Evolutionary conservation across 371 early-diverging fungal genomes (phyloP), one percentile per base, ranked within the genome.

Genomic region (Haplosporangium sp.): DNA sequence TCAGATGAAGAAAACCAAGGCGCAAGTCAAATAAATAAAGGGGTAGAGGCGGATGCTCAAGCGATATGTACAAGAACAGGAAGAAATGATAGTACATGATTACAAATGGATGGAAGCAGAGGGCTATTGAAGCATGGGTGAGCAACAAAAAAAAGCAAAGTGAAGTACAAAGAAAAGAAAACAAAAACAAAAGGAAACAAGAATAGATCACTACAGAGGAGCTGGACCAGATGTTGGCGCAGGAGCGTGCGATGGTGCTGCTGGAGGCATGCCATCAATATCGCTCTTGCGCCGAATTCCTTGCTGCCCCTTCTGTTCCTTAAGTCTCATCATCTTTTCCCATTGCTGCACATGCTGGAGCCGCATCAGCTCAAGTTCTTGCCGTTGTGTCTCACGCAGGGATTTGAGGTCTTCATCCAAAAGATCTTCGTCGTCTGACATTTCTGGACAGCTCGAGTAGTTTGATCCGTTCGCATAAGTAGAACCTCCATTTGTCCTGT

Each of bases 301-400:
- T 45, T 74, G 74, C 55, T 55, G 36, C 5, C 62, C 58, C 40
- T 65, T 72, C 46, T 79, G 79, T 46, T 79, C 79, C 60, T 79
- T 79, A 42, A 73, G 61, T 52, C 69, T 79, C 72, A 72, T 73
- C 73, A 79, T 79, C 57, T 46, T 72, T 23, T 77, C 79, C 79
- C 72, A 77, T 46, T 79, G 79, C 21, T 72, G 69, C 0, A 62
- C 60, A 50, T 79, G 79, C 41, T 79, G 69, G n/a, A 62, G 59
- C 18, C 73, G 64, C 73, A 79, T 79, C 45, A 54, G 8, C 48
- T 79, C 79, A 20, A 79, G 60, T 42, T 79, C 79, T 23, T 62
- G 73, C 5, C 69, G 64, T 55, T 79, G 79, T 41, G 41, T 59
- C 41, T 79, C 79, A 16, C 56, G 46, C 38, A 79, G 41, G 18